Percentiles rank a stretch among this genome's conserved stretches.
Conservation (phyloP, 2,329 filamentous ascomycete species). For the Alternaria sp. region DNA sequence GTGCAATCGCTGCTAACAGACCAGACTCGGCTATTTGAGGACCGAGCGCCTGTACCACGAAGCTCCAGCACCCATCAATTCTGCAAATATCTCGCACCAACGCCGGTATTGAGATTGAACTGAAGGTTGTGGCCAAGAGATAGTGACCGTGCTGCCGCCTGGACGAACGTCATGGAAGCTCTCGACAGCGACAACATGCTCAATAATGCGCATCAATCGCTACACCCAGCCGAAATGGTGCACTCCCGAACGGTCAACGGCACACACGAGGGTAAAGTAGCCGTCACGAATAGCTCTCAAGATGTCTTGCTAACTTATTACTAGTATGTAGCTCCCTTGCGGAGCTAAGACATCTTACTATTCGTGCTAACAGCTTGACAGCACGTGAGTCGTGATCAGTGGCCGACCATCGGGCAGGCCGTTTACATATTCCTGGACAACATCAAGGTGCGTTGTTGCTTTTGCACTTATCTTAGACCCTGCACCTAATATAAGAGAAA, state of each 20-base stretch:
- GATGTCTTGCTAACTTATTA: too few species aligned
- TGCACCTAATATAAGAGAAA: background rate
- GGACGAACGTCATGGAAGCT: background rate
- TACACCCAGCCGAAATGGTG: background rate
- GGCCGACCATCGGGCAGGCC: constrained; percentile 5
- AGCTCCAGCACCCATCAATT: background rate
- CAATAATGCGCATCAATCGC: background rate
- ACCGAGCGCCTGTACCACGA: constrained; percentile 1
- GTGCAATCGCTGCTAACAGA: constrained; percentile 1
- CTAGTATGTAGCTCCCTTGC: too few species aligned
- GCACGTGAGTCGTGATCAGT: background rate
- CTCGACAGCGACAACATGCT: background rate
- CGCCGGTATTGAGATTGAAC: background rate
- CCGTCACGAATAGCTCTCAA: too few species aligned
- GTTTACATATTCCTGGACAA: constrained; percentile 27
- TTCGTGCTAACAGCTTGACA: too few species aligned
- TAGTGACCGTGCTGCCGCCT: background rate
- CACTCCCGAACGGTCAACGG: background rate
- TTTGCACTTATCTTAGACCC: background rate
- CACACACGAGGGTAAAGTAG: background rate
- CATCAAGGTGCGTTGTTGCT: constrained; percentile 21
- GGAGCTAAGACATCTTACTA: too few species aligned
- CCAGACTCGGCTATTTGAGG: constrained; percentile 1
- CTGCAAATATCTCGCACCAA: background rate
- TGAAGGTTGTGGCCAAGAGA: background rate